Conservation (phyloP, 805 yeast species). For the Kodamaea nitidulidarum region DNA sequence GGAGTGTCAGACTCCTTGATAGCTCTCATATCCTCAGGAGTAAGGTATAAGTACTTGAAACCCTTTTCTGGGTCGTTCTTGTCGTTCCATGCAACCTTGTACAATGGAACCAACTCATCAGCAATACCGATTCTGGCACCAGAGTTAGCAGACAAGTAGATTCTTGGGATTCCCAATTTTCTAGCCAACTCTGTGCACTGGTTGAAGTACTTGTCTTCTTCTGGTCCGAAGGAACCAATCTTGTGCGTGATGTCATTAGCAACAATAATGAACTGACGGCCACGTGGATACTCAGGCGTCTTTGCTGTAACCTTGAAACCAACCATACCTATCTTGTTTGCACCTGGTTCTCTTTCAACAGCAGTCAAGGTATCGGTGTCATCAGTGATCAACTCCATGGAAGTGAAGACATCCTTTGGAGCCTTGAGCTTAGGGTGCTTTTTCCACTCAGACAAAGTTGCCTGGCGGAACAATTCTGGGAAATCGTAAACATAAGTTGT, state of each 20-base stretch:
- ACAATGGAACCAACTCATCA: conserved; percentile 86
- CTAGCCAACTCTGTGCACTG: conserved; percentile 91
- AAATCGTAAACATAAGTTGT: conserved; percentile 97
- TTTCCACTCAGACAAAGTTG: conserved; percentile 82
- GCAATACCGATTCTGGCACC: conserved; percentile 99
- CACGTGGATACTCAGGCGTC: conserved; percentile 96
- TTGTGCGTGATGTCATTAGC: conserved; percentile 97
- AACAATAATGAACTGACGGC: conserved; percentile 87
- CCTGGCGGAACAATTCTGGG: conserved; percentile 98
- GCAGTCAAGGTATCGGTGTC: conserved; percentile 72
- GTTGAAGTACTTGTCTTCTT: conserved; percentile 88
- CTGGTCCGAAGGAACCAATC: conserved; percentile 98
- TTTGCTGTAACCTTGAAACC: conserved; percentile 87
- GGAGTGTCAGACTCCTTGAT: conserved; percentile 58
- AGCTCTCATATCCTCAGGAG: conserved; percentile 57
- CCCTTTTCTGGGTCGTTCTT: conserved; percentile 75
- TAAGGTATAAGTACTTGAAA: conserved; percentile 81
- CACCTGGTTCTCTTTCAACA: conserved; percentile 93
- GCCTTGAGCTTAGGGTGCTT: conserved; percentile 52
- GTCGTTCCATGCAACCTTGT: conserved; percentile 91
- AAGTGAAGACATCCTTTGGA: conserved; percentile 74
- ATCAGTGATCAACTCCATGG: conserved; percentile 86
- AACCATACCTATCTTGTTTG: conserved; percentile 95
- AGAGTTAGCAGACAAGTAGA: conserved; percentile 94
- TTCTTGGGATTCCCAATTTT: conserved; percentile 87